phyloP scores from a whole-genome alignment of 176 grass and related monocot species.

The Triticum timopheevii region DNA sequence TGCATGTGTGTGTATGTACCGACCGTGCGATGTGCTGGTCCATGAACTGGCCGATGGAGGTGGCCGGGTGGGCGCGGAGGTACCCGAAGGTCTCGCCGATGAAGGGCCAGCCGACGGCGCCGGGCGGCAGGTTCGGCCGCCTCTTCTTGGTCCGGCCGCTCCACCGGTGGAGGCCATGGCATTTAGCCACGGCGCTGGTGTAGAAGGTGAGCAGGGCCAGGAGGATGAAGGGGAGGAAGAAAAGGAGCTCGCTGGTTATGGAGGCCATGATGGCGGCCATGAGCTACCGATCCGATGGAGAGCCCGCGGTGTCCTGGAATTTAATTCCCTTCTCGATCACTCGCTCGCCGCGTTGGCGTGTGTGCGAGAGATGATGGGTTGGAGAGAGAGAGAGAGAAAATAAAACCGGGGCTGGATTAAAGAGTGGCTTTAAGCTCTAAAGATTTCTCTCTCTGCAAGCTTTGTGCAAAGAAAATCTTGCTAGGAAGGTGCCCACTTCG shows the following conservation, averaged over 20 bases:
- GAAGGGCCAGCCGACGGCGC: slow-evolving; percentile 56
- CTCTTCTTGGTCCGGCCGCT: slow-evolving; percentile 38
- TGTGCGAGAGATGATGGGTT: not conserved
- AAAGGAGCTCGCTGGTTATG: slow-evolving; percentile 59
- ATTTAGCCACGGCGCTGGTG: slow-evolving; percentile 50
- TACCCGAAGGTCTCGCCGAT: slow-evolving; percentile 88
- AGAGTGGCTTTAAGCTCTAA: slow-evolving; percentile 32
- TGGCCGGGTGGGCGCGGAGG: slow-evolving; percentile 75
- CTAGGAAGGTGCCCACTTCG: slow-evolving; percentile 40
- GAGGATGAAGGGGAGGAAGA: slow-evolving; percentile 66
- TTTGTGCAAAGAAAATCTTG: slow-evolving; percentile 36
- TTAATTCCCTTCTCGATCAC: not conserved
- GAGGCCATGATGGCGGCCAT: slow-evolving; percentile 59
- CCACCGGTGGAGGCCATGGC: slow-evolving; percentile 23
- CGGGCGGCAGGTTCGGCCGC: slow-evolving; percentile 72
- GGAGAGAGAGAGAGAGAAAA: not conserved
- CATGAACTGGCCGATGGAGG: slow-evolving; percentile 81
- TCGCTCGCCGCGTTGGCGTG: slow-evolving; percentile 29
- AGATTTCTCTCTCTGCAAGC: slow-evolving; percentile 33
- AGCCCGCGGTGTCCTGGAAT: not conserved
- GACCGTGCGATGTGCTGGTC: slow-evolving; percentile 72
- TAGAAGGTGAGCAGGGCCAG: slow-evolving; percentile 74
- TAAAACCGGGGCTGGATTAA: slow-evolving; percentile 23
- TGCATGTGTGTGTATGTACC: not conserved
- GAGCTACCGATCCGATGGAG: not conserved